phyloP scores from a whole-genome alignment of 225 moss, liverwort and hornwort genomes.

The Sphagnum tenellum region DNA sequence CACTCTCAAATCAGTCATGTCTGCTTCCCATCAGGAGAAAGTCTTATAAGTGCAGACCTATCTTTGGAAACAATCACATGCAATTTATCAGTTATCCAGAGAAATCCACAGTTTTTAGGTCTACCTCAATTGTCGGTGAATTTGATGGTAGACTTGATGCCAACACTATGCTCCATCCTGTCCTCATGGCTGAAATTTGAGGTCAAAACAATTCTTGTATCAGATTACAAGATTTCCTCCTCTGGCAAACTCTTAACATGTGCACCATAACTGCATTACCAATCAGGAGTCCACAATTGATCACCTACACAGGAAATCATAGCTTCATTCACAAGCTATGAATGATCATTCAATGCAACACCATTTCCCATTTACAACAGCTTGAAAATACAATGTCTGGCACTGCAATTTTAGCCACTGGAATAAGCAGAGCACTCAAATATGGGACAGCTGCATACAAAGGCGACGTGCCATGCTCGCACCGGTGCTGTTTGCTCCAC shows the following conservation, averaged over 20 bases:
- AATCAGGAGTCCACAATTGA: no score
- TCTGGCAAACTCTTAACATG: no score
- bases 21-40: not conserved
- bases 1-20: not conserved
- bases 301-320: no score
- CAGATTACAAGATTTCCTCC: not conserved
- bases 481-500: slow-evolving; percentile 89
- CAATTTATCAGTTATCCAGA: no score
- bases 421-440: no score
- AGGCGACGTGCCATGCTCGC: slow-evolving; percentile 85
- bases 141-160: slow-evolving; percentile 83
- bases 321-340: no score
- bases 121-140: slow-evolving; percentile 72
- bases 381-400: no score
- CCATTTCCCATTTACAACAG: no score
- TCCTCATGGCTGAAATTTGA: slow-evolving; percentile 56
- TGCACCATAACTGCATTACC: no score
- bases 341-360: no score
- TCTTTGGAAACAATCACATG: no score
- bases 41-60: not conserved
- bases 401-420: no score
- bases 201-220: not conserved
- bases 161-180: slow-evolving; percentile 89
- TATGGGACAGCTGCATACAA: slow-evolving; percentile 28
- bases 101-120: not conserved